Base-by-base conservation (phyloP, 768 basidiomycete genomes). In the Kwoniella pini region DNA sequence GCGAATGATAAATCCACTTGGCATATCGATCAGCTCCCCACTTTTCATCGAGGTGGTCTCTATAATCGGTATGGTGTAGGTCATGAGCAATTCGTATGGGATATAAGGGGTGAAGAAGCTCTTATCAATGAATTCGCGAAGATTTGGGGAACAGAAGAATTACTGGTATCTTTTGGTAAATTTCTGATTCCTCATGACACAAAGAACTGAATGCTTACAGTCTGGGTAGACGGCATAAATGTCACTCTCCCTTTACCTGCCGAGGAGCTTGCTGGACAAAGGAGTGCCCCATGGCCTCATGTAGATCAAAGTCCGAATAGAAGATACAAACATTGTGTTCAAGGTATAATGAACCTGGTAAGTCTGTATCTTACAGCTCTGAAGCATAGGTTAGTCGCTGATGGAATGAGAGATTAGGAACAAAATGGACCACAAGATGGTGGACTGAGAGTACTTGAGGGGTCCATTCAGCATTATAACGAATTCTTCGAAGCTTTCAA, bases 371-470 rank as follows among this genome's bases (percentile, higher is more conserved):
- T 36, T 36, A 36, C 9, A 36, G n/a, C 44, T 46, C 10, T 24
- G 6, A 26, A 15, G 6, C 9, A 9, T n/a, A 43, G 40, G 10
- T 43, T 6, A 10, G 7, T 21, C n/a, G n/a, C n/a, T 6, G 9
- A 15, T 13, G 19, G 6, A 15, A 15, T 19, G 40, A 5, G 5
- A 6, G 11, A 5, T 12, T 46, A 46, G 44, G 44, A 46, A 46
- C 57, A 66, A 28, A 78, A 77, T 22, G 80, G 79, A 17, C 75
- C 76, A 2, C 57, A 78, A 38, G 80, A 80, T 45, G 80, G 80
- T n/a, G 80, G 80, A 5, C 66, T 80, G 0, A 71, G 77, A 38
- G 68, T 57, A 12, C 46, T 71, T 3, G 50, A 63, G 26, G 61
- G 66, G 3, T 71, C 69, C 13, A 44, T 38, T 21, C 43, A 44